Conservation (phyloP, 306 rosid species). For the Geum urbanum region DNA sequence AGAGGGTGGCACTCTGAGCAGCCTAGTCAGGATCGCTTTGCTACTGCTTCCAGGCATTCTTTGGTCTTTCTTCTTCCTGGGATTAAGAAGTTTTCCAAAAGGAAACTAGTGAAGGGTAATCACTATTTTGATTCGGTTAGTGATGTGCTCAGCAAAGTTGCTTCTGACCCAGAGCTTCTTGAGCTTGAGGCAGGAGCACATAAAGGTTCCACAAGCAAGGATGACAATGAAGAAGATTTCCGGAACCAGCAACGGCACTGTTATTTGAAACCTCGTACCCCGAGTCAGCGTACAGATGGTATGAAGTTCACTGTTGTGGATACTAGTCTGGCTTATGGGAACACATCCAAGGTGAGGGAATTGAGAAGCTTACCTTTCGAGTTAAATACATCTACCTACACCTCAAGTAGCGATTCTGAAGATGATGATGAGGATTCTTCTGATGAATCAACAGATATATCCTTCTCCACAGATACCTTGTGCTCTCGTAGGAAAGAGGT, state of each 20-base stretch:
- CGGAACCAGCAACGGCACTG: constrained; percentile 61
- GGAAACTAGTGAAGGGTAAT: constrained; percentile 67
- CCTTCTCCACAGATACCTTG: constrained; percentile 36
- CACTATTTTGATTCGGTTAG: constrained; percentile 76
- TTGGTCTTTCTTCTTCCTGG: constrained; percentile 86
- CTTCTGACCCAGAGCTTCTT: constrained; percentile 74
- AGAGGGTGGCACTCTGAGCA: constrained; percentile 99
- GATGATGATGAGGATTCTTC: constrained; percentile 37
- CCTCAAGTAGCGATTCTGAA: constrained; percentile 40
- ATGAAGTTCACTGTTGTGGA: constrained; percentile 86
- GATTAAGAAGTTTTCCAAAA: constrained; percentile 64
- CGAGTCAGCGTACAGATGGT: constrained; percentile 34
- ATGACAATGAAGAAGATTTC: constrained; percentile 52
- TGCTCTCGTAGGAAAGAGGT: constrained; percentile 35
- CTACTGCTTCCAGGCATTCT: constrained; percentile 46
- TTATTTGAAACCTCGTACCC: constrained; percentile 81
- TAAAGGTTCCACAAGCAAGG: constrained; percentile 31
- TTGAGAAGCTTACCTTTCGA: constrained; percentile 61
- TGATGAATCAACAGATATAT: constrained; percentile 41
- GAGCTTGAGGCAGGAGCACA: constrained; percentile 44
- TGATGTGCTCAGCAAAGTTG: constrained; percentile 77
- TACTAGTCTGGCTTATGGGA: constrained; percentile 58
- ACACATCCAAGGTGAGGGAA: constrained; percentile 48
- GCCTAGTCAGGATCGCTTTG: constrained; percentile 49
- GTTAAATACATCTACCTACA: constrained; percentile 24